These are phyloP conservation scores for Cyclanthera cordifolia DNA, from an alignment of 306 rosid genomes.

Conservation along the genomic window DNA sequence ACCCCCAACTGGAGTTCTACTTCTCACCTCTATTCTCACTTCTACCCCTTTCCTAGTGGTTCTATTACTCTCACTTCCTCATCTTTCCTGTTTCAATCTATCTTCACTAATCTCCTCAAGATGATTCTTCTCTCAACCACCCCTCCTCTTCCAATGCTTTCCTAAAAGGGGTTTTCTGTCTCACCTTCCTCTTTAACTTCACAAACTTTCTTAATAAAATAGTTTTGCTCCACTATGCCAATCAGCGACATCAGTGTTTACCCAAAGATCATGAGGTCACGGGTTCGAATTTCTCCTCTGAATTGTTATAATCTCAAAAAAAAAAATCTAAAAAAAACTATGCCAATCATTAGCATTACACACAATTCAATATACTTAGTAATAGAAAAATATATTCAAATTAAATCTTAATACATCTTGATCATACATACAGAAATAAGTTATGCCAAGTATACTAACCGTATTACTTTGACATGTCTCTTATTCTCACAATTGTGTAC, in stretches of 20 bases:
- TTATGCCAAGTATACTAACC: not conserved
- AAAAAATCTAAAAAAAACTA: no score
- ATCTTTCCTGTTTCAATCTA: no score
- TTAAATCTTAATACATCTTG: not conserved
- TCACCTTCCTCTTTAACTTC: not conserved
- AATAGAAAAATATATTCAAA: not conserved
- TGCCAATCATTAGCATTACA: not conserved
- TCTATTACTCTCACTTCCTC: no score
- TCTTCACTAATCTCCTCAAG: no score
- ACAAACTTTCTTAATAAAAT: not conserved
- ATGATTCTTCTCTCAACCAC: not conserved
- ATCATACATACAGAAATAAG: not conserved
- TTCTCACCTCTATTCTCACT: no score
- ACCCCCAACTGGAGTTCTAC: no score
- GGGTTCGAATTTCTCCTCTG: no score
- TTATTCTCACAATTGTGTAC: conserved; percentile 10
- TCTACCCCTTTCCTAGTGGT: no score
- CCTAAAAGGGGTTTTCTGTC: not conserved
- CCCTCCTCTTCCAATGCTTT: not conserved
- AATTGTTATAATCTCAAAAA: no score
- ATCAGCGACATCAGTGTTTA: no score
- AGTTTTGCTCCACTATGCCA: not conserved
- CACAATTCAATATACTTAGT: not conserved
- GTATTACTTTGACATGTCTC: not conserved
- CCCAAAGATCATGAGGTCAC: no score